Percentiles rank a stretch among this genome's conserved stretches.
phyloP scores from a whole-genome alignment of 1,284 basidiomycete genomes.

The Rhodotorula glutinis region DNA sequence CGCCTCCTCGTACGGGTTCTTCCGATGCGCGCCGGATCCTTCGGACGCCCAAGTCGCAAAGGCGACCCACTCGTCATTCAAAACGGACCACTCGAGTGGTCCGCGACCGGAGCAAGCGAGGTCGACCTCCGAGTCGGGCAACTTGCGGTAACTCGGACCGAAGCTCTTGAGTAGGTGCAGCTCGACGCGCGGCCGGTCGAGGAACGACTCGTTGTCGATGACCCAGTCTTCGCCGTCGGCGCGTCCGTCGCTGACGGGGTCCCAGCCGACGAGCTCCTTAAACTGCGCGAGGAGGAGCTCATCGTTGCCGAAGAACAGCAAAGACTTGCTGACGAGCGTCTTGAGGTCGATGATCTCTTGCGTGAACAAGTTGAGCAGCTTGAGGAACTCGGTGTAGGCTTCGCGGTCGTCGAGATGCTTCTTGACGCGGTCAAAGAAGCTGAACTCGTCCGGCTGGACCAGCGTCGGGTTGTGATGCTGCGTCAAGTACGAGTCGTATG shows the following conservation, averaged over 20 bases:
- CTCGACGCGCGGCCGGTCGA: conserved; percentile 32
- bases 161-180: conserved; percentile 35
- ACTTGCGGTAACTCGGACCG: conserved; percentile 88
- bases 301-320: conserved; percentile 71
- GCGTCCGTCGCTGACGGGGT: conserved; percentile 61
- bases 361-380: conserved; percentile 89
- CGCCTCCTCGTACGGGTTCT: conserved; percentile 93
- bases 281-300: conserved; percentile 80
- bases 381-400: conserved; percentile 93
- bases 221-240: conserved; percentile 53
- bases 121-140: conserved; percentile 81
- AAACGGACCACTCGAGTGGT: conserved; percentile 89
- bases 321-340: conserved; percentile 74
- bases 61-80: conserved; percentile 95
- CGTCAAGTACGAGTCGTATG: conserved; percentile 38
- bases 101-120: conserved; percentile 93
- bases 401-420: conserved; percentile 77
- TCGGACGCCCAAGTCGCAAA: conserved; percentile 97
- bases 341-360: conserved; percentile 87
- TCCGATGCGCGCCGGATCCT: conserved; percentile 79
- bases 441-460: conserved; percentile 74
- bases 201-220: conserved; percentile 54
- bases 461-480: conserved; percentile 46
- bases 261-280: conserved; percentile 78
- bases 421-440: conserved; percentile 92